A percentile compares a stretch with the other conserved stretches of the same genome.
phyloP scores from a whole-genome alignment of 225 moss, liverwort and hornwort species.

The Physcomitrellopsis africana region DNA sequence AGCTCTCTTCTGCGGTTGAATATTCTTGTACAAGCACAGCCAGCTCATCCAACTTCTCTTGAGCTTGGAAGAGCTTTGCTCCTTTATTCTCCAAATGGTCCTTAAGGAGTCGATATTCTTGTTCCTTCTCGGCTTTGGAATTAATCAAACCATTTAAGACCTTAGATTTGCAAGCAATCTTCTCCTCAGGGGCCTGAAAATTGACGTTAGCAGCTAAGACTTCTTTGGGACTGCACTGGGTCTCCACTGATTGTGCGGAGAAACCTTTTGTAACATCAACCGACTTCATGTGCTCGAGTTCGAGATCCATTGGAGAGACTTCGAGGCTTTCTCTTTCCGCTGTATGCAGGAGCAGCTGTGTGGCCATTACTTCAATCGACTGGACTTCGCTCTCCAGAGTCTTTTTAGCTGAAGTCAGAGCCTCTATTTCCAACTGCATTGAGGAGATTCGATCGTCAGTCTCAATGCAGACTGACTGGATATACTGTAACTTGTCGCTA shows the following conservation, averaged over 20 bases:
- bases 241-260: not conserved
- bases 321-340: slow-evolving; percentile 37
- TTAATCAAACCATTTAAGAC: slow-evolving; percentile 41
- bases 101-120: slow-evolving; percentile 29
- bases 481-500: slow-evolving; percentile 45
- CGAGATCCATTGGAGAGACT: slow-evolving; percentile 36
- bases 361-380: slow-evolving; percentile 37
- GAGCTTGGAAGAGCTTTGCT: slow-evolving; percentile 37
- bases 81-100: slow-evolving; percentile 35
- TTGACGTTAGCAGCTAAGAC: slow-evolving; percentile 24
- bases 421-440: slow-evolving; percentile 51
- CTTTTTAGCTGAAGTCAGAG: slow-evolving; percentile 29
- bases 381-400: slow-evolving; percentile 39
- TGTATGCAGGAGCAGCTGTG: slow-evolving; percentile 24
- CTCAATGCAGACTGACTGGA: slow-evolving; percentile 50
- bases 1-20: slow-evolving; percentile 41
- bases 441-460: slow-evolving; percentile 45
- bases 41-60: slow-evolving; percentile 56
- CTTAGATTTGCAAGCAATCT: slow-evolving; percentile 33
- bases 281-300: slow-evolving; percentile 28
- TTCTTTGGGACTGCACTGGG: slow-evolving; percentile 18
- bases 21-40: slow-evolving; percentile 51
- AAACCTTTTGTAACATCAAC: slow-evolving; percentile 16
- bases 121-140: slow-evolving; percentile 41
- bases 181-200: slow-evolving; percentile 38